Conservation (phyloP, 805 yeast species). For the Saccharomyces kudriavzevii region DNA sequence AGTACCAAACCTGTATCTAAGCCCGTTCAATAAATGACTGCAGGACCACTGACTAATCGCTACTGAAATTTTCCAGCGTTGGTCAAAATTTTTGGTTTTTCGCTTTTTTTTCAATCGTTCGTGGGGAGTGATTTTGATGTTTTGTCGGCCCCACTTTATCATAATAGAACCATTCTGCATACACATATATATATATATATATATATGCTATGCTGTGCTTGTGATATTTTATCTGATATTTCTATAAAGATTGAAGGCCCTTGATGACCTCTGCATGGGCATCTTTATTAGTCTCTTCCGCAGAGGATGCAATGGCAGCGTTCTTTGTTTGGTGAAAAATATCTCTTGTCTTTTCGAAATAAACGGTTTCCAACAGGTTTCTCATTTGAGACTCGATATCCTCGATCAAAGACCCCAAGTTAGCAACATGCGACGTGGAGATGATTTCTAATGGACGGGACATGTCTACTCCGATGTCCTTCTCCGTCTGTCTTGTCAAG, state of each 20-base stretch:
- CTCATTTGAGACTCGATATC: constrained; percentile 83
- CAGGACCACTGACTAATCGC: neutral
- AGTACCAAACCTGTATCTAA: too few species aligned
- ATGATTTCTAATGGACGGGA: constrained; percentile 1
- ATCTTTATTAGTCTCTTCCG: constrained; percentile 18
- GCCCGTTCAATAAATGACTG: neutral
- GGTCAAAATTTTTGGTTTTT: neutral
- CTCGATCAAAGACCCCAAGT: constrained; percentile 78
- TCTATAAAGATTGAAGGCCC: constrained; percentile 29
- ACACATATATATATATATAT: neutral
- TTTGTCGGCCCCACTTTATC: neutral
- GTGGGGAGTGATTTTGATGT: neutral
- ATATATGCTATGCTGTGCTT: too few species aligned
- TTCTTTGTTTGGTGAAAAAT: constrained; percentile 65
- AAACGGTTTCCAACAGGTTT: constrained; percentile 82
- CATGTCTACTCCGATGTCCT: constrained; percentile 36
- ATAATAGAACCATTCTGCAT: neutral
- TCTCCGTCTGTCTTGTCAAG: constrained; percentile 75
- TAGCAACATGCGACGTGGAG: constrained; percentile 64
- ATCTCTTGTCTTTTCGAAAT: constrained; percentile 90
- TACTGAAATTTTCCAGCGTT: neutral
- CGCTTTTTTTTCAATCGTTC: neutral
- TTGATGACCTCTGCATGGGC: constrained; percentile 32
- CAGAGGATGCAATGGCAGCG: constrained; percentile 9
- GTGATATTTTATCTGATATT: too few species aligned